phyloP scores from a whole-genome alignment of 2,329 filamentous ascomycete species.

The Claviceps humidiphila region DNA sequence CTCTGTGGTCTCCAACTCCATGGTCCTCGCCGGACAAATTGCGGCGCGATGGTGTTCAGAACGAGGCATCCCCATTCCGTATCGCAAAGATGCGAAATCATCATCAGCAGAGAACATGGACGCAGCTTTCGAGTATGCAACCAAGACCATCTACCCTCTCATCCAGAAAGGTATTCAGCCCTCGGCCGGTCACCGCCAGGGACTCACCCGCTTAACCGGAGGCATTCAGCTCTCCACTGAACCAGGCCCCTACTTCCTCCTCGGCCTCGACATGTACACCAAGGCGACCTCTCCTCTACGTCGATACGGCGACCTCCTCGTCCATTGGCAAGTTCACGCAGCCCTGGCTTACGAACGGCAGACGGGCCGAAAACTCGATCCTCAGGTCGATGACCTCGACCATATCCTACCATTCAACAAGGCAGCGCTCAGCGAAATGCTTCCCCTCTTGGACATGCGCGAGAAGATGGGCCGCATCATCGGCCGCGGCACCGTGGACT shows the following conservation, averaged over 20 bases:
- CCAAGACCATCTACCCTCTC: constrained; percentile 21
- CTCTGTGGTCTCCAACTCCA: constrained; percentile 28
- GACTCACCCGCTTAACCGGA: constrained; percentile 26
- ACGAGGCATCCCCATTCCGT: constrained; percentile 46
- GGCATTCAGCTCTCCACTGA: constrained; percentile 36
- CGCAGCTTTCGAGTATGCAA: constrained; percentile 23
- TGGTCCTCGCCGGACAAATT: constrained; percentile 50
- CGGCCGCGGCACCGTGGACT: constrained; percentile 32
- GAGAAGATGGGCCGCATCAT: constrained; percentile 37
- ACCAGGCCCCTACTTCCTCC: constrained; percentile 40
- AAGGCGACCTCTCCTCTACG: constrained; percentile 55
- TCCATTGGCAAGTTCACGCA: constrained; percentile 54
- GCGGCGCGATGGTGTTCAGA: constrained; percentile 47
- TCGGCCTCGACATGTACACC: constrained; percentile 47
- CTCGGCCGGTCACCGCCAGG: constrained; percentile 17
- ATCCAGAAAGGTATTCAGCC: constrained; percentile 19
- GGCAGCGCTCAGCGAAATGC: constrained; percentile 26
- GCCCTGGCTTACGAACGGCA: constrained; percentile 35
- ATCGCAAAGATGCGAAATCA: constrained; percentile 34
- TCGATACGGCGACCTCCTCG: constrained; percentile 47
- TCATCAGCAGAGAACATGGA: constrained; percentile 21
- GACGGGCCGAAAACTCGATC: constrained; percentile 13
- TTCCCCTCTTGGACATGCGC: constrained; percentile 38
- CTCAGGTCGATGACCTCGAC: constrained; percentile 15
- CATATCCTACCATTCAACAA: constrained; percentile 33